Conservation (phyloP, 805 yeast genomes). For the Wickerhamiella domercqiae region DNA sequence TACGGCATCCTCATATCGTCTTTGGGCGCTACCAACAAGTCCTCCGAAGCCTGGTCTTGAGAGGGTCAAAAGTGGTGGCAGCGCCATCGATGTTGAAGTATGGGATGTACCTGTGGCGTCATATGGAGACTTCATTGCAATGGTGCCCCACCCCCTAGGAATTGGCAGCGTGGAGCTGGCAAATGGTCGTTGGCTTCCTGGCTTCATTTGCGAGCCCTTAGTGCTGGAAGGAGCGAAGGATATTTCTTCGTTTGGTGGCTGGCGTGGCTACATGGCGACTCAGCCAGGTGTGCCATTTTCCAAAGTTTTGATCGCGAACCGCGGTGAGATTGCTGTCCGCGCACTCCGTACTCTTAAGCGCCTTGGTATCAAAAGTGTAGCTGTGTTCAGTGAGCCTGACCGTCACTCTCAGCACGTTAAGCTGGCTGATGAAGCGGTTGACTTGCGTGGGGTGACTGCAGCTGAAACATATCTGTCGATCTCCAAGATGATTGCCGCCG, state of each 20-base stretch:
- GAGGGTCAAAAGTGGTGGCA: slow-evolving; percentile 33
- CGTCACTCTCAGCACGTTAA: slow-evolving; percentile 75
- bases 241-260: slow-evolving; percentile 78
- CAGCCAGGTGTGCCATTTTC: slow-evolving; percentile 47
- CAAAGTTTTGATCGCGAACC: slow-evolving; percentile 82
- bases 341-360: slow-evolving; percentile 78
- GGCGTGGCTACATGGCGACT: slow-evolving; percentile 44
- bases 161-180: slow-evolving; percentile 82
- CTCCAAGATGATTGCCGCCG: slow-evolving; percentile 75
- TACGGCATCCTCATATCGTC: slow-evolving; percentile 55
- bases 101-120: slow-evolving; percentile 64
- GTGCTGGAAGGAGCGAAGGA: slow-evolving; percentile 44
- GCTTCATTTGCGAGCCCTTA: slow-evolving; percentile 84
- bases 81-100: slow-evolving; percentile 54
- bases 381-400: slow-evolving; percentile 85
- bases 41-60: slow-evolving; percentile 92
- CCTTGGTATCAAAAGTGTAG: slow-evolving; percentile 61
- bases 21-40: slow-evolving; percentile 55
- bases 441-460: slow-evolving; percentile 68
- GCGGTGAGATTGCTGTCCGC: slow-evolving; percentile 96
- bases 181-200: slow-evolving; percentile 72
- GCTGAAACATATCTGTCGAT: slow-evolving; percentile 80
- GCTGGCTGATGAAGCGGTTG: slow-evolving; percentile 67
- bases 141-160: slow-evolving; percentile 92
- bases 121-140: slow-evolving; percentile 69